Base-by-base conservation (phyloP, 169 alveolate genomes). In the Babesia gibsoni region DNA sequence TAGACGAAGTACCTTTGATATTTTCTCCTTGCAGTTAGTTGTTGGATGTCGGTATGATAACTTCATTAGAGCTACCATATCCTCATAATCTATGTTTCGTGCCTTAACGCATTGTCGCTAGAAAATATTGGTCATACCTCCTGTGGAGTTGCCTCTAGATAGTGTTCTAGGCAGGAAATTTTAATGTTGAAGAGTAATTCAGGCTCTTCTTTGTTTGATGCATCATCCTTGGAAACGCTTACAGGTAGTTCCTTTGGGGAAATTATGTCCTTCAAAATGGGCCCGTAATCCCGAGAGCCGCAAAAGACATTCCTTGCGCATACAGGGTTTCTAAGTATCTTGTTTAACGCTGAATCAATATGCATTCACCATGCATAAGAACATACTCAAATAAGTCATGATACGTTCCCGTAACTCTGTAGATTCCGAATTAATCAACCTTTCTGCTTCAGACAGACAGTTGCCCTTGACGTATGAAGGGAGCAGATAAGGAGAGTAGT, bases 121-220 rank as follows among this genome's bases (percentile, higher is more conserved):
- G 27, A 30, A 5, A 7, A 30, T 30, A 53, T 4, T n/a, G 53
- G 14, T n/a, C 81, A 10, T 16, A 58, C 82, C 82, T 70, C 74
- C 49, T 41, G 45, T 1, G 63, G 50, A 4, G 59, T 23, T 8
- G 52, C 56, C 30, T 41, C 16, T 9, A 70, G 64, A 22, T 42
- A 57, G 25, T 70, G 22, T 23, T 70, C 82, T 23, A 70, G 22
- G 42, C 65, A 43, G 43, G 27, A 58, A 14, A 70, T 70, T 46
- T 70, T 70, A 7, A 56, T 49, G 54, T 70, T 56, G 66, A 70
- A 70, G 32, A 70, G 52, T 25, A 70, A 16, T 30, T 61, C 82
- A 1, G 82, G 67, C 20, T 70, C 73, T 1, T 39, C n/a, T 18
- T 4, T 18, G 14, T 53, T 59, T 2, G 43, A 20, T 3, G 7